phyloP scores from a whole-genome alignment of 1,284 basidiomycete genomes.

The Somion occarium region DNA sequence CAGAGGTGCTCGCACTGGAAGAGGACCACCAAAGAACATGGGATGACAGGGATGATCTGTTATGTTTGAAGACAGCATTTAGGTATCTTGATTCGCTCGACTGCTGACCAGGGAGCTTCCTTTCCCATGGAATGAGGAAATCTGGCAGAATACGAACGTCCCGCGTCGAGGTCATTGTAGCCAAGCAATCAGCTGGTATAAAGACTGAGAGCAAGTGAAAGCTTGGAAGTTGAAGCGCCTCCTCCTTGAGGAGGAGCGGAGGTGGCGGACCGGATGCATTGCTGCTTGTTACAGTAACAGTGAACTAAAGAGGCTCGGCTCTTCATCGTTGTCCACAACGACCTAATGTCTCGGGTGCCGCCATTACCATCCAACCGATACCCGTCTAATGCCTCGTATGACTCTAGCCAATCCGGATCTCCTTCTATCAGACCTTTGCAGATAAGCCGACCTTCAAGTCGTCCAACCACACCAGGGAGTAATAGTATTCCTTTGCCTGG shows the following conservation, averaged over 20 bases:
- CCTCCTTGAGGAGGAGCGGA: too few species aligned
- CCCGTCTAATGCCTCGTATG: slow-evolving; percentile 17
- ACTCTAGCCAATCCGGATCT: slow-evolving; percentile 18
- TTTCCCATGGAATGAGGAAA: slow-evolving; percentile 12
- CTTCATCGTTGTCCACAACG: neutral
- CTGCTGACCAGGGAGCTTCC: slow-evolving; percentile 6
- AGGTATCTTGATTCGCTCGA: slow-evolving; percentile 10
- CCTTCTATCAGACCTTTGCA: slow-evolving; percentile 45
- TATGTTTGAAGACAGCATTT: slow-evolving; percentile 15
- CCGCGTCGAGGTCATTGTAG: too few species aligned
- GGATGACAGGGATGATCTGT: slow-evolving; percentile 20
- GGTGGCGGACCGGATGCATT: too few species aligned
- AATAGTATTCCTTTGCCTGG: slow-evolving; percentile 15
- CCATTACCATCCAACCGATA: slow-evolving; percentile 36
- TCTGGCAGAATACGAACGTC: slow-evolving; percentile 13
- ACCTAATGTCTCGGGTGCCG: slow-evolving; percentile 50
- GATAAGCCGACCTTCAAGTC: slow-evolving; percentile 34
- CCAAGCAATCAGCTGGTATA: too few species aligned
- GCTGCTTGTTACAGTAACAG: too few species aligned
- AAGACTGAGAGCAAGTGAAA: too few species aligned
- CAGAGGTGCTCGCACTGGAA: slow-evolving; percentile 23
- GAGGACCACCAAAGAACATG: slow-evolving; percentile 54
- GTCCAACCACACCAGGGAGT: slow-evolving; percentile 31
- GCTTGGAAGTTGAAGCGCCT: too few species aligned
- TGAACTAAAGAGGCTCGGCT: too few species aligned